Evolutionary conservation across 257 asterid genomes (phyloP), one percentile per base, ranked within the genome.

Genomic region (Mitragyna speciosa): DNA sequence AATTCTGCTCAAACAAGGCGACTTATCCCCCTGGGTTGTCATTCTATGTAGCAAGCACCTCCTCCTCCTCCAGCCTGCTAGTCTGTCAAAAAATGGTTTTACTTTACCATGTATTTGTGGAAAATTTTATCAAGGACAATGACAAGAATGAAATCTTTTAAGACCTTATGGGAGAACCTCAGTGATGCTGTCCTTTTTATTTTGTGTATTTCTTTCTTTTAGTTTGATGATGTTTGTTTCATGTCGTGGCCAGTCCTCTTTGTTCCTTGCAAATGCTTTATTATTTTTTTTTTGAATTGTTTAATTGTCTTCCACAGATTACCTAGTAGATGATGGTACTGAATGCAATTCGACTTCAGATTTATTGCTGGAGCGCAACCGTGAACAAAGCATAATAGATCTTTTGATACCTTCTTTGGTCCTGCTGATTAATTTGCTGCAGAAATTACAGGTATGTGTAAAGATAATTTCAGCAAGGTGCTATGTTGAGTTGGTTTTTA

Each of bases 321-420:
- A 90, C 87, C 97, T 96, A 79, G 97, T 96, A 82, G 99, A 94
- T 89, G 98, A 96, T 88, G 93, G 99, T 73, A 82, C 90, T 6
- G 99, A 96, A 85, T 87, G 95, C 79, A 92, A 90, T 89, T 88
- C 99, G 28, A 92, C 99, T 78, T 89, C 98, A 77, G 98, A 96
- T 87, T 82, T 92, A 83, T 92, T 96, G 64, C 87, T 96, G 71
- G 99, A 94, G 85, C 97, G 98, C 75, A 94, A 90, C 85, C 97
- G 97, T 47, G 99, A 96, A 88, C 91, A 91, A 88, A 87, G 95
- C 89, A 83, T 94, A 65, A 76, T 90, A 84, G 98, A 93, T 88
- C 89, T 96, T 76, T 89, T 92, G 84, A 89, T 94, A 84, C 98
- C 99, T 70, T 85, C 97, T 75, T 74, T 96, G 87, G 86, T 92